A percentile compares a stretch with the other conserved stretches of the same genome.
phyloP scores from a whole-genome alignment of 495 filamentous ascomycete species.

The Talaromyces stipitatus region DNA sequence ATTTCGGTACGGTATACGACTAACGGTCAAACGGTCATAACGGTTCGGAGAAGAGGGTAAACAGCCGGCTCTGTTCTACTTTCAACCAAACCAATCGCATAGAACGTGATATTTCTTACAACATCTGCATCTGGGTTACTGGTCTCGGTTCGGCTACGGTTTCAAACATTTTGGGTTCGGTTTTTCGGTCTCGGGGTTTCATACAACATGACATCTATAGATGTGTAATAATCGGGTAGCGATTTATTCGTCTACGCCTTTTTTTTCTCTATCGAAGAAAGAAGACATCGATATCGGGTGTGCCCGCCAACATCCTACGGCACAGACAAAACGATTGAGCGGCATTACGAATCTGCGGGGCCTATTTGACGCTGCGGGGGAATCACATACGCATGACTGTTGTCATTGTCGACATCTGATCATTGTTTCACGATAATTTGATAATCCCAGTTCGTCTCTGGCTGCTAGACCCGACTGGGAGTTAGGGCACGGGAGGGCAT shows the following conservation, averaged over 20 bases:
- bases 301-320: neutral
- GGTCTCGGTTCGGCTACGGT: neutral
- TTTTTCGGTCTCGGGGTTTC: neutral
- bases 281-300: too few relatives aligned
- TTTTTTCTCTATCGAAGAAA: neutral
- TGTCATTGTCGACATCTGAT: neutral
- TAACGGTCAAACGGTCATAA: neutral
- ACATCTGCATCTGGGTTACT: neutral
- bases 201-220: neutral
- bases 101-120: neutral
- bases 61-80: neutral
- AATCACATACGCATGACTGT: neutral
- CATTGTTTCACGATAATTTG: neutral
- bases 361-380: neutral
- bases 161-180: neutral
- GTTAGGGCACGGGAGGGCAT: slow-evolving; percentile 1
- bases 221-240: neutral
- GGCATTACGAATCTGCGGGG: neutral
- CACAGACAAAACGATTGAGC: neutral
- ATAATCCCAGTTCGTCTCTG: neutral
- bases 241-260: neutral
- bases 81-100: neutral
- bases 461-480: neutral
- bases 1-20: neutral
- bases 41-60: neutral